phyloP scores from a whole-genome alignment of 805 yeast genomes.

The Zygosaccharomyces lentus region DNA sequence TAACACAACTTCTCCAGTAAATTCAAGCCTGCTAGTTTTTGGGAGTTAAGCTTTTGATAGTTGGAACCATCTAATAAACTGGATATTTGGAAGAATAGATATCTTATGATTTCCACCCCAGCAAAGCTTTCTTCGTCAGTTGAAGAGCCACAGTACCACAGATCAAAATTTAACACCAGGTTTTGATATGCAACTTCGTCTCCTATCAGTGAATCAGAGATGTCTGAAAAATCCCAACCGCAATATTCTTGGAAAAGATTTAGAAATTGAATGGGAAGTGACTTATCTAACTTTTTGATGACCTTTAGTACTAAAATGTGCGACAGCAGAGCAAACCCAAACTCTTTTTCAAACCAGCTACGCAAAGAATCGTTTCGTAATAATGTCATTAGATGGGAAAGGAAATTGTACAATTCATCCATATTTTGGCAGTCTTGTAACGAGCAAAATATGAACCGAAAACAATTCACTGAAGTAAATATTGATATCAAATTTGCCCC shows the following conservation, averaged over 20 bases:
- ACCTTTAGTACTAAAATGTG: slow-evolving; percentile 16
- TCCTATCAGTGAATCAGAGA: slow-evolving; percentile 52
- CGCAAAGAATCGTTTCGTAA: slow-evolving; percentile 16
- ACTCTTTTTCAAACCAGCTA: slow-evolving; percentile 18
- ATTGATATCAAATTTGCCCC: slow-evolving; percentile 16
- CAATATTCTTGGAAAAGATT: slow-evolving; percentile 46
- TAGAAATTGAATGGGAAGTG: slow-evolving; percentile 42
- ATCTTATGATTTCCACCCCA: slow-evolving; percentile 44
- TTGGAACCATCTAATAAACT: slow-evolving; percentile 52
- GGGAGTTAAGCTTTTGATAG: slow-evolving; percentile 46
- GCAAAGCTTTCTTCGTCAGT: slow-evolving; percentile 17
- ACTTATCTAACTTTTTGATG: slow-evolving; percentile 19
- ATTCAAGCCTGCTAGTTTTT: slow-evolving; percentile 51
- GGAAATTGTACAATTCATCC: slow-evolving; percentile 13
- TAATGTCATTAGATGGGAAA: slow-evolving; percentile 21
- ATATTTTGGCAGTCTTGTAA: slow-evolving; percentile 13
- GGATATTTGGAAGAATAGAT: slow-evolving; percentile 54
- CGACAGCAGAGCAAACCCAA: slow-evolving; percentile 23
- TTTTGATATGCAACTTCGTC: slow-evolving; percentile 54
- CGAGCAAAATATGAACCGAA: slow-evolving; percentile 14
- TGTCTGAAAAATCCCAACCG: slow-evolving; percentile 52
- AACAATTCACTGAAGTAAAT: slow-evolving; percentile 20
- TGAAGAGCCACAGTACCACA: slow-evolving; percentile 41
- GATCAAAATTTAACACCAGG: slow-evolving; percentile 58
- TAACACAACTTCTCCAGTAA: slow-evolving; percentile 36